A percentile compares a stretch with the other conserved stretches of the same genome.
Evolutionary conservation across 2,329 filamentous ascomycete species (phyloP).

Genomic region (Ramularia endophylla): DNA sequence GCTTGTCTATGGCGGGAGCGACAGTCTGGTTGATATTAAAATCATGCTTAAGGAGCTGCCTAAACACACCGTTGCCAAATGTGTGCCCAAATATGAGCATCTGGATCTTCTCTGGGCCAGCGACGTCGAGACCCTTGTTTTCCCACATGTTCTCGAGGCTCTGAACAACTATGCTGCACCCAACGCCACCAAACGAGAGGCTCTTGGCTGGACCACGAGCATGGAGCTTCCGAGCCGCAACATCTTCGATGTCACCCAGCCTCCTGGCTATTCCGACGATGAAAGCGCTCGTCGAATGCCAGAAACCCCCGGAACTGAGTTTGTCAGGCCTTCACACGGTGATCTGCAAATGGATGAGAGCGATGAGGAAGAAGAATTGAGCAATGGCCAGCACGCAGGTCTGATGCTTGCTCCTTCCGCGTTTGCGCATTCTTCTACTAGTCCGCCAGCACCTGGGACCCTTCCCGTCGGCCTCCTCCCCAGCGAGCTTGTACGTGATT

Average conservation of each 20-base stretch:
- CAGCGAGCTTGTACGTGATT: conserved; percentile 11
- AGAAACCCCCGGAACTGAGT: conserved; percentile 13
- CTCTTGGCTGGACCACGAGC: conserved; percentile 15
- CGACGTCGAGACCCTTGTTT: conserved; percentile 78
- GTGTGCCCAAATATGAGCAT: conserved; percentile 91
- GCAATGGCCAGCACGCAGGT: conserved; percentile 10
- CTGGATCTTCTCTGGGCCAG: conserved; percentile 93
- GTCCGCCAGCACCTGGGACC: conserved; percentile 5
- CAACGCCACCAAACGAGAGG: conserved; percentile 18
- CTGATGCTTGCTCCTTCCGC: conserved; percentile 11
- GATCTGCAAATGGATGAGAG: conserved; percentile 26
- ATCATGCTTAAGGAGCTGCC: conserved; percentile 89
- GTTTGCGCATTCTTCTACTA: conserved; percentile 15
- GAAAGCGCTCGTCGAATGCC: conserved; percentile 16
- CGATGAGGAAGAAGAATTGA: conserved; percentile 23
- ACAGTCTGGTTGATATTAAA: conserved; percentile 89
- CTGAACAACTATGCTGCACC: conserved; percentile 58
- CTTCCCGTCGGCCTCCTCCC: conserved; percentile 1
- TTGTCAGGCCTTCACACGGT: conserved; percentile 16
- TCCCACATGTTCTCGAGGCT: conserved; percentile 86
- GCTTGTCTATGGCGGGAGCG: conserved; percentile 85
- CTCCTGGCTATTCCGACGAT: conserved; percentile 26
- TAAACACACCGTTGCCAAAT: conserved; percentile 73
- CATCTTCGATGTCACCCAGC: conserved; percentile 23
- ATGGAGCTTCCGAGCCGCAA: conserved; percentile 14